phyloP scores from a whole-genome alignment of 2,329 filamentous ascomycete genomes.

The Microdochium bolleyi region DNA sequence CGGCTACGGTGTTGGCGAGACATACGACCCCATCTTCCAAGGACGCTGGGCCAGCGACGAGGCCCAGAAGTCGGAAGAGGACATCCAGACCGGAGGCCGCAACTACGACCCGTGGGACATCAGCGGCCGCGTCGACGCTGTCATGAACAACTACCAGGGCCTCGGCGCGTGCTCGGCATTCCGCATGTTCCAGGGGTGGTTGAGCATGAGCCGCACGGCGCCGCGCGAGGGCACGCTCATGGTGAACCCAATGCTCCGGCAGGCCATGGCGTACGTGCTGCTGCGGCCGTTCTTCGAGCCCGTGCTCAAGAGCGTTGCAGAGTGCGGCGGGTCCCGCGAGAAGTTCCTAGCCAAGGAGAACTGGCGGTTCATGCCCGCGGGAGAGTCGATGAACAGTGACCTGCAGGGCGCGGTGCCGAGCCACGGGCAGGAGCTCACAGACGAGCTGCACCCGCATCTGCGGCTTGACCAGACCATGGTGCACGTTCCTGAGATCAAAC shows the following conservation, averaged over 20 bases:
- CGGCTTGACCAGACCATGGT: slow-evolving; percentile 62
- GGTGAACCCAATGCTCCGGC: slow-evolving; percentile 69
- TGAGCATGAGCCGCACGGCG: slow-evolving; percentile 66
- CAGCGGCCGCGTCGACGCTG: slow-evolving; percentile 56
- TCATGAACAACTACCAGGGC: slow-evolving; percentile 71
- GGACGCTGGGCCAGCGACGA: slow-evolving; percentile 60
- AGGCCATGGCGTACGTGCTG: slow-evolving; percentile 72
- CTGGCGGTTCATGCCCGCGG: slow-evolving; percentile 45
- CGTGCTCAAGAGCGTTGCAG: slow-evolving; percentile 21
- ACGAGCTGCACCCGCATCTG: slow-evolving; percentile 61
- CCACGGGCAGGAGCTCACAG: slow-evolving; percentile 60
- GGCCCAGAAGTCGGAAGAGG: neutral
- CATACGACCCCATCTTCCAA: slow-evolving; percentile 66
- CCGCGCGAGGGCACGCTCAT: slow-evolving; percentile 73
- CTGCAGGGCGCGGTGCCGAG: slow-evolving; percentile 65
- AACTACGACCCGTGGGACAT: slow-evolving; percentile 77
- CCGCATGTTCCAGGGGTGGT: slow-evolving; percentile 85
- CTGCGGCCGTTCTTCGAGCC: slow-evolving; percentile 76
- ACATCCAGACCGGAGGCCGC: neutral
- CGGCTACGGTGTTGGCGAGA: slow-evolving; percentile 57
- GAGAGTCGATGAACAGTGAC: slow-evolving; percentile 36
- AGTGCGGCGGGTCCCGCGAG: slow-evolving; percentile 26
- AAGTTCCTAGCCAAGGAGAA: slow-evolving; percentile 45
- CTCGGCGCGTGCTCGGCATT: slow-evolving; percentile 79
- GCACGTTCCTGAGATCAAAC: slow-evolving; percentile 58